Percentiles rank a stretch among this genome's conserved stretches.
Conservation (phyloP, 345 rosid genomes). For the Diplotaxis tenuifolia region DNA sequence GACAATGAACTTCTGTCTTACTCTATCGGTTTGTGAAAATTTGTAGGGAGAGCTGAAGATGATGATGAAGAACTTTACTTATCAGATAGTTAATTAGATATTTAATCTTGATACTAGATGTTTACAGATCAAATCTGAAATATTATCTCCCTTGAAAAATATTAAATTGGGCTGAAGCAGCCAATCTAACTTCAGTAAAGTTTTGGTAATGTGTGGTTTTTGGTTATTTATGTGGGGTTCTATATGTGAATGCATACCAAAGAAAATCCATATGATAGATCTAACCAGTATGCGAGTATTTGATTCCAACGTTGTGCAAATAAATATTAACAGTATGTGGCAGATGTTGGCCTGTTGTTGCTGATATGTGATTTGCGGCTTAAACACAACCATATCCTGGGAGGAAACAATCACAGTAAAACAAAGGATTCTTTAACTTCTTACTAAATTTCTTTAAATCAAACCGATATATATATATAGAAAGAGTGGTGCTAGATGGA, state of each 20-base stretch:
- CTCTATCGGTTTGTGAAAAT: background rate
- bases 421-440: background rate
- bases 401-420: slow-evolving; percentile 3
- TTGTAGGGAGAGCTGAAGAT: slow-evolving; percentile 1
- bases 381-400: slow-evolving; percentile 96
- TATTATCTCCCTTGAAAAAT: background rate
- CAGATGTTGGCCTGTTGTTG: slow-evolving; percentile 48
- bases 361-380: slow-evolving; percentile 79
- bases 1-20: background rate
- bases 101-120: background rate
- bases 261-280: background rate
- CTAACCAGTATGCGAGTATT: background rate
- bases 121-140: background rate
- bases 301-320: background rate
- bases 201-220: background rate
- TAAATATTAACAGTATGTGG: slow-evolving; percentile 17
- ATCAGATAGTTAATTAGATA: slow-evolving; percentile 12
- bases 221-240: background rate
- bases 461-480: background rate
- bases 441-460: background rate
- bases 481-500: background rate
- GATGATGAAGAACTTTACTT: background rate
- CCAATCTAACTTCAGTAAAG: slow-evolving; percentile 7
- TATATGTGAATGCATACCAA: background rate
- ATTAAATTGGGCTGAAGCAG: background rate